Conservation (phyloP, 2,329 filamentous ascomycete species). For the Clarireedia hainanense region DNA sequence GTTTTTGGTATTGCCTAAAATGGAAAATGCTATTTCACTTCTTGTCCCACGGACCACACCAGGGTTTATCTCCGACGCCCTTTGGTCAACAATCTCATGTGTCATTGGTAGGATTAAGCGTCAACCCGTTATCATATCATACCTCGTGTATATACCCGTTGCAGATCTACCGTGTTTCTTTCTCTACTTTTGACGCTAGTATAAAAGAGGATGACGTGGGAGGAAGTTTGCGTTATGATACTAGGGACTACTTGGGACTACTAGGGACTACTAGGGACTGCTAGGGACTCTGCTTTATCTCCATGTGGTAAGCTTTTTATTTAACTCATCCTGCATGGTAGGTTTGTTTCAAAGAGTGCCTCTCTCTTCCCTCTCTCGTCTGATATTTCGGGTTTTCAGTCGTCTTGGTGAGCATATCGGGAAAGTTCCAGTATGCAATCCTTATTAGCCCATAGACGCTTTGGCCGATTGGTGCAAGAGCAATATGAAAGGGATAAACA, state of each 20-base stretch:
- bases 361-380: not conserved
- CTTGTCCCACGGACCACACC: no score
- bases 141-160: no score
- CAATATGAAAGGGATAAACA: constrained; percentile 19
- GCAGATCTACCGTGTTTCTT: not conserved
- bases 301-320: not conserved
- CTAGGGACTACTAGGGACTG: no score
- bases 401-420: not conserved
- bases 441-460: constrained; percentile 16
- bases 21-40: no score
- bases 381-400: not conserved
- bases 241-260: no score
- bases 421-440: constrained; percentile 16
- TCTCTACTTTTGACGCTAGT: not conserved
- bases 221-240: not conserved
- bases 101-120: no score
- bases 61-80: no score
- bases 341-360: not conserved
- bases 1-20: no score
- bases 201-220: not conserved
- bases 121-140: no score
- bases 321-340: not conserved
- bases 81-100: no score
- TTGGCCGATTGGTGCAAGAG: constrained; percentile 11
- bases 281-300: no score